Evolutionary conservation across 1,284 basidiomycete genomes (phyloP).

Genomic region (Ustilago cynodontis): DNA sequence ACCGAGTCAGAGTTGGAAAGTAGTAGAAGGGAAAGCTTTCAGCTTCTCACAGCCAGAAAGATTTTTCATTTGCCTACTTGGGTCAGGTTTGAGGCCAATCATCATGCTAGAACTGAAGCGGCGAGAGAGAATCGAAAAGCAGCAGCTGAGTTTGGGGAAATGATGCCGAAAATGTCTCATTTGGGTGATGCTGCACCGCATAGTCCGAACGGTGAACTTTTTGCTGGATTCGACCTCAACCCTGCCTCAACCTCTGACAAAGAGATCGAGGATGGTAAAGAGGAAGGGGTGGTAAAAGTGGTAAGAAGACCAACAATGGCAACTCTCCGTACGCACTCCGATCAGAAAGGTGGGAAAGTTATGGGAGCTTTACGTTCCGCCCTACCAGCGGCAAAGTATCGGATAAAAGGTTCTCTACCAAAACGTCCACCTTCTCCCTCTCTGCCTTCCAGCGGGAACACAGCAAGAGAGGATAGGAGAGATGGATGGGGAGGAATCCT

Average conservation of each 20-base stretch:
- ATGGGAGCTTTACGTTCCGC: constrained; percentile 14
- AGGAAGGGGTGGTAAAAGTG: constrained; percentile 9
- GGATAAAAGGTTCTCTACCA: constrained; percentile 19
- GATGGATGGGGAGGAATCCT: constrained; percentile 50
- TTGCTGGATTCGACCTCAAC: constrained; percentile 30
- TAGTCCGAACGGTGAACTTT: constrained; percentile 42
- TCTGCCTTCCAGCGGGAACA: too few relatives aligned
- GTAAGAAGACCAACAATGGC: constrained; percentile 27
- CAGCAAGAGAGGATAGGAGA: constrained; percentile 20
- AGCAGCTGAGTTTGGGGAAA: constrained; percentile 1
- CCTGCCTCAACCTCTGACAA: background rate
- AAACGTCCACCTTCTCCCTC: background rate
- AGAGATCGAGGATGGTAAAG: too few relatives aligned
- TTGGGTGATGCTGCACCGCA: constrained; percentile 23
- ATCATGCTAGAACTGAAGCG: constrained; percentile 5
- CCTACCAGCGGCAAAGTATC: constrained; percentile 16
- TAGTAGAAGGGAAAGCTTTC: constrained; percentile 7
- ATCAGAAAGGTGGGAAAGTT: background rate
- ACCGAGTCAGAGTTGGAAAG: background rate
- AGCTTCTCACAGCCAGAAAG: constrained; percentile 18
- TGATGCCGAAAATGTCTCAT: constrained; percentile 19
- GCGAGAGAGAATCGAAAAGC: constrained; percentile 22
- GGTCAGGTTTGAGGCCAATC: constrained; percentile 33
- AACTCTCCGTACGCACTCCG: constrained; percentile 3
- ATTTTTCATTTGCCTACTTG: constrained; percentile 34